These are phyloP conservation scores for Alternaria postmessia DNA, from an alignment of 2,329 filamentous ascomycete genomes.

Conservation along the genomic window DNA sequence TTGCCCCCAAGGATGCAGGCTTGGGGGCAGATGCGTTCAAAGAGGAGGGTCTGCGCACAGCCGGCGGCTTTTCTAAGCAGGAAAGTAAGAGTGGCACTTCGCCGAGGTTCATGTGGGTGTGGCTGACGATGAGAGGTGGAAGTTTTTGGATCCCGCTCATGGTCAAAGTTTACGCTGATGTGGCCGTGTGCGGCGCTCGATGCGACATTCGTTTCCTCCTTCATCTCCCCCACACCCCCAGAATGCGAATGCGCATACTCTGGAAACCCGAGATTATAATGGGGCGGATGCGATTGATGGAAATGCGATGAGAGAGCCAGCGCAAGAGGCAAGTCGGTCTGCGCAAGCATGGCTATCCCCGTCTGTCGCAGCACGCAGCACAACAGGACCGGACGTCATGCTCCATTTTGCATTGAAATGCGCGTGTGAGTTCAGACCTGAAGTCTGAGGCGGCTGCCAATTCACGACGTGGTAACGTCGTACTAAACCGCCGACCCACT, in stretches of 20 bases:
- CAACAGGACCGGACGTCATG: not conserved
- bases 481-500: conserved; percentile 14
- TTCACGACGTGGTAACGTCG: conserved; percentile 6
- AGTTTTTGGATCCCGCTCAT: conserved; percentile 19
- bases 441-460: not conserved
- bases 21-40: not conserved
- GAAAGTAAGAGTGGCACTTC: conserved; percentile 4
- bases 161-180: conserved; percentile 13
- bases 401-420: conserved; percentile 1
- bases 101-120: conserved; percentile 17
- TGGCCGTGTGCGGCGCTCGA: conserved; percentile 8
- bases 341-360: conserved; percentile 5
- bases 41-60: conserved; percentile 6
- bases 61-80: conserved; percentile 9
- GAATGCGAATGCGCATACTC: conserved; percentile 4
- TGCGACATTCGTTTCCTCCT: conserved; percentile 16
- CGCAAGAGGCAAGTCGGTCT: not conserved
- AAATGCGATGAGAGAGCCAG: not conserved
- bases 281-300: conserved; percentile 16
- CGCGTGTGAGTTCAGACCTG: not conserved
- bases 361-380: conserved; percentile 5
- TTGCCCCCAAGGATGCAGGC: conserved; percentile 12
- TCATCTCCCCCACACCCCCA: conserved; percentile 9
- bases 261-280: not conserved
- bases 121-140: conserved; percentile 30